These are phyloP conservation scores for Conticribra weissflogii DNA, from an alignment of 108 stramenopile species.

Conservation along the genomic window DNA sequence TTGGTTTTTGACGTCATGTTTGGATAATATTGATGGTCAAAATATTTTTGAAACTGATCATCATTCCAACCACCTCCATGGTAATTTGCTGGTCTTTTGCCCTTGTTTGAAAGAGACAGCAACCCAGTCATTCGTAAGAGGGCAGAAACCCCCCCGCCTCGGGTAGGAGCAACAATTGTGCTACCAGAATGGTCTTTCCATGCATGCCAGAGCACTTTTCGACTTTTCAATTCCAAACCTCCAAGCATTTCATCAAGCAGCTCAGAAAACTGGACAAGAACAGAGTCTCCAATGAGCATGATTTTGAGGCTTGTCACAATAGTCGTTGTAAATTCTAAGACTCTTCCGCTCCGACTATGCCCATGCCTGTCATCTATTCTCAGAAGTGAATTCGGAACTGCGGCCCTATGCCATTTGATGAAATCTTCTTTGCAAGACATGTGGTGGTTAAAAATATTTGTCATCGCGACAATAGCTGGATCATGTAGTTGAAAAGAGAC, in stretches of 20 bases:
- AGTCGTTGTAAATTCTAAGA: slow-evolving; percentile 38
- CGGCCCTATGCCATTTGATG: neutral
- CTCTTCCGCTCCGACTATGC: slow-evolving; percentile 1
- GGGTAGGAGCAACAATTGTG: slow-evolving; percentile 12
- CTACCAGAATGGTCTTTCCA: slow-evolving; percentile 30
- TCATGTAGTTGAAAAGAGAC: neutral
- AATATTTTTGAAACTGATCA: slow-evolving; percentile 5
- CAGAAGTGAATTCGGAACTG: neutral
- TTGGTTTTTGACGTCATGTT: neutral
- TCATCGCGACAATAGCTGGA: neutral
- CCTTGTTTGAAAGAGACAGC: slow-evolving; percentile 7
- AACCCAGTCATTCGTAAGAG: slow-evolving; percentile 44
- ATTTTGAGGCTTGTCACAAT: slow-evolving; percentile 37
- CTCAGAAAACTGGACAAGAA: slow-evolving; percentile 33
- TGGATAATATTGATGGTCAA: slow-evolving; percentile 2
- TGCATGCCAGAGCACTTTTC: slow-evolving; percentile 15
- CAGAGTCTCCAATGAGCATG: slow-evolving; percentile 44
- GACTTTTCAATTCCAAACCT: neutral
- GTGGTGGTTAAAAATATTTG: neutral
- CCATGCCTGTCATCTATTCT: neutral
- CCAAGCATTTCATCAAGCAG: slow-evolving; percentile 39
- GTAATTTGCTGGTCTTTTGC: slow-evolving; percentile 23
- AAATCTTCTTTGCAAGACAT: neutral
- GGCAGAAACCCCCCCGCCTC: slow-evolving; percentile 38
- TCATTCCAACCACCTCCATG: slow-evolving; percentile 50